Evolutionary conservation across 805 yeast species (phyloP).

Genomic region (Candida lessepsii): DNA sequence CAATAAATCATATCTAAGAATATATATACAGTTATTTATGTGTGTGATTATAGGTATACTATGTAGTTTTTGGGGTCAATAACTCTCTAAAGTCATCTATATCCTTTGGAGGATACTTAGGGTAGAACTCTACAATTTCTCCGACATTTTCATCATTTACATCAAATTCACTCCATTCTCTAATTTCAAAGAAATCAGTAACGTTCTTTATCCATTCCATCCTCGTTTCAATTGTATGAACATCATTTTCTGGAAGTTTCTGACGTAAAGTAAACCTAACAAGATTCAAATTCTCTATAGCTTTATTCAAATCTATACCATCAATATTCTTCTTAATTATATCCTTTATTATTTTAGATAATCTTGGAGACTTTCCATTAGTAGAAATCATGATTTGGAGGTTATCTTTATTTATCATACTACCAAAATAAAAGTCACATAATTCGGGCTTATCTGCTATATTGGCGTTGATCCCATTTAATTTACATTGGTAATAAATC

Average conservation of each 20-base stretch:
- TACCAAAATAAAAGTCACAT: constrained; percentile 86
- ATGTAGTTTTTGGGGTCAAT: too few relatives aligned
- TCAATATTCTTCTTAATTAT: constrained; percentile 51
- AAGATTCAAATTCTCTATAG: constrained; percentile 59
- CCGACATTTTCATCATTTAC: constrained; percentile 35
- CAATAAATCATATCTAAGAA: background rate
- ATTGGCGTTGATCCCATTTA: constrained; percentile 58
- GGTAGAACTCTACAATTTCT: constrained; percentile 46
- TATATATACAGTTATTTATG: background rate
- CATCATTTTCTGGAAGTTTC: constrained; percentile 46
- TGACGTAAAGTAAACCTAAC: constrained; percentile 51
- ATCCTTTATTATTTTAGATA: constrained; percentile 53
- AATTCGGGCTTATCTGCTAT: constrained; percentile 82
- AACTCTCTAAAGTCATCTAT: constrained; percentile 16
- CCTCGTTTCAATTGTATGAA: constrained; percentile 52
- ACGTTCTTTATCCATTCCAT: constrained; percentile 70
- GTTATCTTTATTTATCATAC: constrained; percentile 69
- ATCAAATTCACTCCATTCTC: constrained; percentile 54
- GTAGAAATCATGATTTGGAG: constrained; percentile 81
- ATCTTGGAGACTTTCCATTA: constrained; percentile 77
- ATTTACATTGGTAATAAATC: constrained; percentile 52
- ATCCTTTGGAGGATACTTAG: constrained; percentile 47
- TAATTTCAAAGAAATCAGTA: constrained; percentile 58
- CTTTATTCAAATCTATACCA: constrained; percentile 50
- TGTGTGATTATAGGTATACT: background rate